Evolutionary conservation across 2,329 filamentous ascomycete genomes (phyloP).

Genomic region (Sarocladium brachiariae): DNA sequence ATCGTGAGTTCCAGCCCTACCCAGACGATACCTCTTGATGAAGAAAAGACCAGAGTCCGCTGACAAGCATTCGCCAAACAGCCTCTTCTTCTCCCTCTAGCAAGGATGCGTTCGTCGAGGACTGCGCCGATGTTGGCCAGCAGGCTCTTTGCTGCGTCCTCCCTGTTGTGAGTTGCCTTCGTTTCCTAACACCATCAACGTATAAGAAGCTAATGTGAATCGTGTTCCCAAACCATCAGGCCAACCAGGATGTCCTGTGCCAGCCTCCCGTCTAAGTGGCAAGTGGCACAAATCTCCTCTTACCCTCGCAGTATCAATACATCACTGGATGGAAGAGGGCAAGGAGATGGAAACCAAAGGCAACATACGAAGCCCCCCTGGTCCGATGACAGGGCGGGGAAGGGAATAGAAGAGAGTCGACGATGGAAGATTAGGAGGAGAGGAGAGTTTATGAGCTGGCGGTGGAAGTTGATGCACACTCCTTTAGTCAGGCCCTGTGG

Average conservation of each 20-base stretch:
- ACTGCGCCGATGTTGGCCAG: conserved; percentile 43
- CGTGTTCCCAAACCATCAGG: background rate
- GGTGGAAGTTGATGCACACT: background rate
- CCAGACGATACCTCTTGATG: background rate
- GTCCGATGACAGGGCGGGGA: background rate
- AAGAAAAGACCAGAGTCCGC: background rate
- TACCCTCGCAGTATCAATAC: too few species aligned
- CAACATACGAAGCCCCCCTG: background rate
- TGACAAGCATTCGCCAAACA: conserved; percentile 10
- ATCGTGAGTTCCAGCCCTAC: conserved; percentile 4
- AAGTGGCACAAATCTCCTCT: too few species aligned
- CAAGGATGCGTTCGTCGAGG: conserved; percentile 34
- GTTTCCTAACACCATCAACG: too few species aligned
- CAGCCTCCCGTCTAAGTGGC: conserved; percentile 6
- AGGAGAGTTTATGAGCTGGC: background rate
- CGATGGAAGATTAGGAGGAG: background rate
- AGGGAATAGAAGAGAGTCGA: background rate
- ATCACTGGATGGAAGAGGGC: too few species aligned
- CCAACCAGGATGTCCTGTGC: conserved; percentile 4
- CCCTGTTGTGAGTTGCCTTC: conserved; percentile 16
- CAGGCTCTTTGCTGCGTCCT: conserved; percentile 51
- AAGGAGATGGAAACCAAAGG: background rate
- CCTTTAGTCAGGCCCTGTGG: background rate
- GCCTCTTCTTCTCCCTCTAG: conserved; percentile 26
- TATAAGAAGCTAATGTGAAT: background rate